Conservation (phyloP, 805 yeast genomes). For the Spencermartinsiella europaea region DNA sequence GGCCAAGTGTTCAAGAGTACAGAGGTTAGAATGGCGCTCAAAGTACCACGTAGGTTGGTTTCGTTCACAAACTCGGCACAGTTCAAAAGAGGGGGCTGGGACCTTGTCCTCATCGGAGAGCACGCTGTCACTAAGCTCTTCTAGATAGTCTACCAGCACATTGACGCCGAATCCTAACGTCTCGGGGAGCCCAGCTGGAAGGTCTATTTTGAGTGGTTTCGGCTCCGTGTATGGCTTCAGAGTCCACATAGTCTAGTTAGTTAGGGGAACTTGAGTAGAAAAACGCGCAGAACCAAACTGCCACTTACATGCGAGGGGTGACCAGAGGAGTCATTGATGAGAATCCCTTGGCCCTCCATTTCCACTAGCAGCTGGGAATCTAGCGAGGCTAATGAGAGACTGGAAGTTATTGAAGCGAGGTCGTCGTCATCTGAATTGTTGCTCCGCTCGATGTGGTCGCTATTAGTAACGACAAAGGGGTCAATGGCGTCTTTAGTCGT, state of each 20-base stretch:
- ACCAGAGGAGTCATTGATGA: slow-evolving; percentile 59
- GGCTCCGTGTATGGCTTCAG: slow-evolving; percentile 69
- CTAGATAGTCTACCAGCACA: slow-evolving; percentile 69
- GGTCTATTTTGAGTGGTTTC: slow-evolving; percentile 54
- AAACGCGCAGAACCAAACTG: not conserved
- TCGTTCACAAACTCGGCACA: slow-evolving; percentile 90
- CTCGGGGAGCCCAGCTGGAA: slow-evolving; percentile 66
- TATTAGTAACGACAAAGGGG: not conserved
- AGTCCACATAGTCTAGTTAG: slow-evolving; percentile 73
- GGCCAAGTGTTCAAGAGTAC: slow-evolving; percentile 77
- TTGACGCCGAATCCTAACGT: slow-evolving; percentile 86
- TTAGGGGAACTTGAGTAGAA: slow-evolving; percentile 1
- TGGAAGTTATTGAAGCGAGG: not conserved
- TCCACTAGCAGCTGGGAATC: slow-evolving; percentile 37
- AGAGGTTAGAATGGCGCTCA: slow-evolving; percentile 83
- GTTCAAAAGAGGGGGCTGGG: slow-evolving; percentile 74
- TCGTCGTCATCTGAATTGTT: slow-evolving; percentile 12
- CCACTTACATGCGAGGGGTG: slow-evolving; percentile 53
- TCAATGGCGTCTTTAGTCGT: not conserved
- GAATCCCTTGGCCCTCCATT: slow-evolving; percentile 89
- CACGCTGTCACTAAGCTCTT: slow-evolving; percentile 57
- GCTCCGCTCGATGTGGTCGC: slow-evolving; percentile 1
- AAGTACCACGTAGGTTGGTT: slow-evolving; percentile 95
- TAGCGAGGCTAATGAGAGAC: slow-evolving; percentile 3
- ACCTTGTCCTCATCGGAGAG: slow-evolving; percentile 49